Evolutionary conservation across 2,329 filamentous ascomycete genomes (phyloP), one percentile per base, ranked within the genome.

Genomic region (Exserohilum turcica): DNA sequence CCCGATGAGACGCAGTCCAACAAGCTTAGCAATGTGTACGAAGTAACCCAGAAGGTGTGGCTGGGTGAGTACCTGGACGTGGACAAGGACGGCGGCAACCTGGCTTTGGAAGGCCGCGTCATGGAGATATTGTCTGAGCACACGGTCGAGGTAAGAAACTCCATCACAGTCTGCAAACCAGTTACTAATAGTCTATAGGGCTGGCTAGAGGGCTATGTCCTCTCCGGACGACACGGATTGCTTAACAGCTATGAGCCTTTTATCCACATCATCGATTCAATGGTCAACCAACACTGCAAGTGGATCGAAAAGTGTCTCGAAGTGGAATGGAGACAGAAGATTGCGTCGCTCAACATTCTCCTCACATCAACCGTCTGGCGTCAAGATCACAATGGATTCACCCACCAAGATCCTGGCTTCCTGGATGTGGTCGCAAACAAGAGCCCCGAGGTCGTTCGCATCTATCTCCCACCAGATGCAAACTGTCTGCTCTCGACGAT

Each of bases 81-180:
- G 67, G 89, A 92, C 64, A 74, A 77, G 6, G 86, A 92, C 65
- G 89, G 89, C 8, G 89, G 89, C 56, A 91, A 92, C 65, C 78
- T 92, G 19, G 82, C 85, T 5, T 82, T 78, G 15, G 80, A 81
- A 12, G 89, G 89, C 13, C 82, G 88, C 24, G 89, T 92, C 31
- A 92, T 92, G 87, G 89, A 92, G 72, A 92, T 92, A 71, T 82
- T 92, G n/a, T 89, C 86, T 15, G 89, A 92, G 73, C 89, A 92
- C 70, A 92, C 88, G 13, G 85, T 84, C 55, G 89, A 92, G 73
- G 89, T 71, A 61, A 32, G 61, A 19, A 6, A 3, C 29, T 13
- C 1, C 27, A 6, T 2, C 5, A n/a, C 9, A 1, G 3, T 52
- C 9, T 13, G 1, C 18, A 9, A 9, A 6, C 4, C 2, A n/a